Percentiles rank a stretch among this genome's conserved stretches.
Evolutionary conservation across 495 filamentous ascomycete species (phyloP).

Genomic region (Lentithecium fluviatile): DNA sequence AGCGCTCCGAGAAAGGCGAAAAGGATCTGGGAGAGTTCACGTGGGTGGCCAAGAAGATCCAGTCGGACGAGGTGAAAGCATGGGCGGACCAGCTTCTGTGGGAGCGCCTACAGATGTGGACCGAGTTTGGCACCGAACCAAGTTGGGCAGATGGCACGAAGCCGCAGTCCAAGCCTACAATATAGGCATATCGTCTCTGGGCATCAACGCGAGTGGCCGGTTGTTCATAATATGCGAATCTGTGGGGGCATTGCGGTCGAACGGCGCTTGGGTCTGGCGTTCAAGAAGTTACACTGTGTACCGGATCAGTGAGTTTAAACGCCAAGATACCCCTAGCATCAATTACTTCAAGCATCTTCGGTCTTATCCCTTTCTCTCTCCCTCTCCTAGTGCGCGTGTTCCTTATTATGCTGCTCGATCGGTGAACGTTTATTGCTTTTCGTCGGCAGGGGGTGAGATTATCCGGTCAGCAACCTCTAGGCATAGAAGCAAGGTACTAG

Average conservation of each 20-base stretch:
- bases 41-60: conserved; percentile 69
- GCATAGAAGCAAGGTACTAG: neutral
- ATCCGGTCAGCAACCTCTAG: neutral
- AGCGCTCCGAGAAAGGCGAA: conserved; percentile 62
- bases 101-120: conserved; percentile 78
- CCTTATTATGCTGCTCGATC: no score
- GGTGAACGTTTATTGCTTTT: neutral
- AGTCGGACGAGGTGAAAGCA: conserved; percentile 69
- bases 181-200: conserved; percentile 1
- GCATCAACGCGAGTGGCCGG: neutral
- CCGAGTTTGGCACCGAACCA: conserved; percentile 30
- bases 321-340: neutral
- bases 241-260: neutral
- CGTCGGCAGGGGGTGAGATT: neutral
- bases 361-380: neutral
- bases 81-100: conserved; percentile 75
- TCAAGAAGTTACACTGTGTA: neutral
- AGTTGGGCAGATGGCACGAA: conserved; percentile 7
- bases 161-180: conserved; percentile 17
- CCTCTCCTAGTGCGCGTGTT: no score
- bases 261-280: neutral
- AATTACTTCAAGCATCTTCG: neutral
- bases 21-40: conserved; percentile 83
- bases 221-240: neutral
- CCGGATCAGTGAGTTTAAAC: conserved; percentile 6